phyloP scores from a whole-genome alignment of 176 grass and related monocot genomes.

The Oryza coarctata region DNA sequence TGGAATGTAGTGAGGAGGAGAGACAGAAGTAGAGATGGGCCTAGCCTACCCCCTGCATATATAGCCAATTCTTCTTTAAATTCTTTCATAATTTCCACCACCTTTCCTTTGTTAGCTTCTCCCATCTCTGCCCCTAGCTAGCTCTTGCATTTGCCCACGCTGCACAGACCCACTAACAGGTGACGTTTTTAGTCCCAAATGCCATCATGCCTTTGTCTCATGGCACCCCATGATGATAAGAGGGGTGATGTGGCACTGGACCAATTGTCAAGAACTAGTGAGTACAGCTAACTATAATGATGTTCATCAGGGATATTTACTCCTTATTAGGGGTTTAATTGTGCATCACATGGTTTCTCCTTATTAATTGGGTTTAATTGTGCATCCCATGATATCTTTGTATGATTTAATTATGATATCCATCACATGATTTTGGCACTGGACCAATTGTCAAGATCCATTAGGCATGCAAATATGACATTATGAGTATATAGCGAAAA shows the following conservation, averaged over 20 bases:
- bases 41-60: constrained; percentile 20
- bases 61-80: neutral
- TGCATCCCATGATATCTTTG: too few species aligned
- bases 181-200: constrained; percentile 15
- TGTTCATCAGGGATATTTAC: neutral
- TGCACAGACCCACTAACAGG: neutral
- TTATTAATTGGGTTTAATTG: too few species aligned
- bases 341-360: neutral
- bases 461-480: too few species aligned
- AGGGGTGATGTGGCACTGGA: constrained; percentile 35
- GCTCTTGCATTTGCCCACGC: constrained; percentile 21
- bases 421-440: too few species aligned
- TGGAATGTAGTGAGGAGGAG: constrained; percentile 62
- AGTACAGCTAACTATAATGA: neutral
- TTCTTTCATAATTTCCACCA: neutral
- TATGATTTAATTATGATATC: too few species aligned
- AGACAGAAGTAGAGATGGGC: constrained; percentile 44
- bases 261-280: constrained; percentile 19
- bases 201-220: constrained; percentile 35
- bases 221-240: constrained; percentile 49
- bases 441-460: too few species aligned
- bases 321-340: neutral
- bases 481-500: too few species aligned
- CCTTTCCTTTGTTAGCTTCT: constrained; percentile 18
- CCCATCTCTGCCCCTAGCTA: constrained; percentile 34